phyloP scores from a whole-genome alignment of 148 eudicot species.

The Camellia japonica region DNA sequence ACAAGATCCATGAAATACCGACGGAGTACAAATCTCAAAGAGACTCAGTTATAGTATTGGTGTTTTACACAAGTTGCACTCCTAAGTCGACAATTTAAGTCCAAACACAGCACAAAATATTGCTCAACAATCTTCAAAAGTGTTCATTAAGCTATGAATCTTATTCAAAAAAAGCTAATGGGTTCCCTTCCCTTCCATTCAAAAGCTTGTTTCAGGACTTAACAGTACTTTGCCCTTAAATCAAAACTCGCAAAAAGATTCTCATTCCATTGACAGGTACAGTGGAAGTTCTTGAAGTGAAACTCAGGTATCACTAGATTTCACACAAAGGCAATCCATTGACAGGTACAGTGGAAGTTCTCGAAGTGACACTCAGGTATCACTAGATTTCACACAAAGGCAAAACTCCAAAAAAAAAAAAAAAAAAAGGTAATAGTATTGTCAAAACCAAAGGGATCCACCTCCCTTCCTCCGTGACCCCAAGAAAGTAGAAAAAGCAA shows the following conservation, averaged over 20 bases:
- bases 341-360: neutral
- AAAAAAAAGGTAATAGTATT: too few relatives aligned
- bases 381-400: neutral
- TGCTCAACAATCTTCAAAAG: slow-evolving; percentile 10
- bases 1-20: too few relatives aligned
- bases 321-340: neutral
- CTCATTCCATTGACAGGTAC: neutral
- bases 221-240: neutral
- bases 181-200: neutral
- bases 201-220: neutral
- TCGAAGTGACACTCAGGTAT: neutral
- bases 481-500: too few relatives aligned
- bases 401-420: neutral
- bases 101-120: neutral
- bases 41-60: neutral
- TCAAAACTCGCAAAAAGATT: neutral
- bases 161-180: neutral
- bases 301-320: neutral
- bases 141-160: neutral
- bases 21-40: neutral
- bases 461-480: too few relatives aligned
- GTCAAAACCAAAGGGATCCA: too few relatives aligned
- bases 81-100: neutral
- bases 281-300: neutral
- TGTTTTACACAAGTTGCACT: neutral